Percentiles rank a stretch among this genome's conserved stretches.
phyloP scores from a whole-genome alignment of 2,329 filamentous ascomycete species.

The Passalora sequoiae region DNA sequence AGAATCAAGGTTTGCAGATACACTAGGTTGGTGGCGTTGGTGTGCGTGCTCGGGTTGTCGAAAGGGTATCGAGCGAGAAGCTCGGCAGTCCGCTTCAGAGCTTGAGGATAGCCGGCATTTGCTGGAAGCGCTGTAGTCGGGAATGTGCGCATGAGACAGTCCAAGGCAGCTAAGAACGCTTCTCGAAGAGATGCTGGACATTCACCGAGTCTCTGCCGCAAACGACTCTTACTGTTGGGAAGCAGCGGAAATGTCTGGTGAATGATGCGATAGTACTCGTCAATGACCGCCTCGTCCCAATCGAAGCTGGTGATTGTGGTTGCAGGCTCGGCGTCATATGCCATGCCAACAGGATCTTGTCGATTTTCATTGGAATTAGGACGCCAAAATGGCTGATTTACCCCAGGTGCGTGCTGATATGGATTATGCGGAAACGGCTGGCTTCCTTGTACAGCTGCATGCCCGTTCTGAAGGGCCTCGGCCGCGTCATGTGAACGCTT shows the following conservation, averaged over 20 bases:
- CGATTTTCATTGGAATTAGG: conserved; percentile 21
- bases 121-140: conserved; percentile 36
- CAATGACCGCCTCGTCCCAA: conserved; percentile 44
- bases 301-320: conserved; percentile 34
- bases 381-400: conserved; percentile 25
- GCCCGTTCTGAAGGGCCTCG: conserved; percentile 23
- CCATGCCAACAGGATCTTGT: conserved; percentile 26
- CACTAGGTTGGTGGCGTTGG: conserved; percentile 44
- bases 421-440: conserved; percentile 10
- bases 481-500: conserved; percentile 30
- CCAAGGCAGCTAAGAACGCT: conserved; percentile 61
- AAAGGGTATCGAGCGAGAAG: conserved; percentile 43
- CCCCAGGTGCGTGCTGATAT: conserved; percentile 8
- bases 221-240: conserved; percentile 51
- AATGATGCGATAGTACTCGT: conserved; percentile 57
- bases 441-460: conserved; percentile 9
- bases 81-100: conserved; percentile 40
- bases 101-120: conserved; percentile 33
- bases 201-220: conserved; percentile 53
- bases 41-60: conserved; percentile 40
- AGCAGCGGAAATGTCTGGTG: conserved; percentile 65
- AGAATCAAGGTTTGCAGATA: conserved; percentile 64
- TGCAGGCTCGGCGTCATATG: conserved; percentile 26
- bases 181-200: conserved; percentile 55
- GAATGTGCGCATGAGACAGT: conserved; percentile 55